These are phyloP conservation scores for Aspergillus oerlinghausenensis DNA, from an alignment of 2,329 filamentous ascomycete species.

Conservation along the genomic window DNA sequence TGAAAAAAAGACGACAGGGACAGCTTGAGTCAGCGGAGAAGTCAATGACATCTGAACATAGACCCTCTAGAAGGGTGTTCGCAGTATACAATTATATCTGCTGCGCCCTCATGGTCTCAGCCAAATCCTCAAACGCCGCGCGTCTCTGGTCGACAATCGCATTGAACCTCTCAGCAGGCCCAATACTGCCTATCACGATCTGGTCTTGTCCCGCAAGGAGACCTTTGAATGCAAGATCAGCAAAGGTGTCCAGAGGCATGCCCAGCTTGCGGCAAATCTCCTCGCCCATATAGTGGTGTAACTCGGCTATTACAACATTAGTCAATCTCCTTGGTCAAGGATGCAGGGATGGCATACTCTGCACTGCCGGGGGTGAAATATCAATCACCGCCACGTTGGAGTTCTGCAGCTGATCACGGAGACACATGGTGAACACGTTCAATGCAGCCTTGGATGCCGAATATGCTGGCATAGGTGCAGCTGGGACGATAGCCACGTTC, in stretches of 20 bases:
- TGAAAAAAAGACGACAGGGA: no score
- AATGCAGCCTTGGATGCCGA: constrained; percentile 53
- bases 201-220: constrained; percentile 42
- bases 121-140: constrained; percentile 10
- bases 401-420: constrained; percentile 41
- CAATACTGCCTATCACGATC: constrained; percentile 35
- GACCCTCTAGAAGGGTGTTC: neutral
- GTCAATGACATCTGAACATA: neutral
- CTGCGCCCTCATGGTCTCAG: constrained; percentile 1
- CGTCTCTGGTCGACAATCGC: constrained; percentile 31
- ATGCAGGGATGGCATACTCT: constrained; percentile 22
- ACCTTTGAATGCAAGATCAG: constrained; percentile 43
- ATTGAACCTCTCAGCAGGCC: constrained; percentile 24
- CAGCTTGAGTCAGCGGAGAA: neutral
- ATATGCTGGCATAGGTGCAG: constrained; percentile 47
- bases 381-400: constrained; percentile 43
- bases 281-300: constrained; percentile 47
- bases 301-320: constrained; percentile 37
- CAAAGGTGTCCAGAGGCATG: constrained; percentile 47
- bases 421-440: constrained; percentile 44
- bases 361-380: constrained; percentile 43
- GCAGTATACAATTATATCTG: neutral
- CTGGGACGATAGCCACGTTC: constrained; percentile 46
- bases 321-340: neutral
- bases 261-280: constrained; percentile 42